These are phyloP conservation scores for Aspergillus sp. DNA, from an alignment of 2,329 filamentous ascomycete species.

Conservation along the genomic window DNA sequence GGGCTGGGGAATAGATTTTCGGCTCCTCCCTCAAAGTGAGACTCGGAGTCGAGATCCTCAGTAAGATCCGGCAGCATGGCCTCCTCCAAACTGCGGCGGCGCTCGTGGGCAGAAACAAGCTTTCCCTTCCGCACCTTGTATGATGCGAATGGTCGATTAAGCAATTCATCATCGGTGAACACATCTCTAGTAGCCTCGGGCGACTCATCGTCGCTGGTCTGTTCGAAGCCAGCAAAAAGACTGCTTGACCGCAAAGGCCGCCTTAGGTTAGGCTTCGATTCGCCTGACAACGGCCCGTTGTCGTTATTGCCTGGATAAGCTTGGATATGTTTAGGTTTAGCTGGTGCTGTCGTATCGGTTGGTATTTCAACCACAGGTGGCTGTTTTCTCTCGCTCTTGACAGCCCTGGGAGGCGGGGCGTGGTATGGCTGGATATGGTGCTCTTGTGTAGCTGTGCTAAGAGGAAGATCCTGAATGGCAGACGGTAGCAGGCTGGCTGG, in stretches of 20 bases:
- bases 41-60: conserved; percentile 36
- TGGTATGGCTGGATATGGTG: conserved; percentile 35
- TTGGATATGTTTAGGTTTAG: conserved; percentile 54
- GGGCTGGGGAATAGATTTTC: conserved; percentile 11
- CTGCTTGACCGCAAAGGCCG: conserved; percentile 76
- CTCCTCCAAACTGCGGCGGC: conserved; percentile 33
- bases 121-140: conserved; percentile 45
- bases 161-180: conserved; percentile 46
- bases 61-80: conserved; percentile 37
- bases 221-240: conserved; percentile 82
- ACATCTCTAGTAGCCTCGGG: conserved; percentile 29
- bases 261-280: conserved; percentile 60
- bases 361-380: conserved; percentile 35
- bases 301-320: conserved; percentile 79
- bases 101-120: conserved; percentile 38
- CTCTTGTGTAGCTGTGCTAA: conserved; percentile 24
- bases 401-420: conserved; percentile 35
- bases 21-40: conserved; percentile 21
- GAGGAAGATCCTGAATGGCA: conserved; percentile 60
- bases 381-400: conserved; percentile 27
- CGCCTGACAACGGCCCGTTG: conserved; percentile 66
- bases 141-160: conserved; percentile 45
- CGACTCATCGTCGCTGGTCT: conserved; percentile 55
- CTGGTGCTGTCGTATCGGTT: conserved; percentile 21
- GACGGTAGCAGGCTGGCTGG: conserved; percentile 79